Evolutionary conservation across 2,329 filamentous ascomycete species (phyloP), one percentile per base, ranked within the genome.

Genomic region (Neonectria punicea): DNA sequence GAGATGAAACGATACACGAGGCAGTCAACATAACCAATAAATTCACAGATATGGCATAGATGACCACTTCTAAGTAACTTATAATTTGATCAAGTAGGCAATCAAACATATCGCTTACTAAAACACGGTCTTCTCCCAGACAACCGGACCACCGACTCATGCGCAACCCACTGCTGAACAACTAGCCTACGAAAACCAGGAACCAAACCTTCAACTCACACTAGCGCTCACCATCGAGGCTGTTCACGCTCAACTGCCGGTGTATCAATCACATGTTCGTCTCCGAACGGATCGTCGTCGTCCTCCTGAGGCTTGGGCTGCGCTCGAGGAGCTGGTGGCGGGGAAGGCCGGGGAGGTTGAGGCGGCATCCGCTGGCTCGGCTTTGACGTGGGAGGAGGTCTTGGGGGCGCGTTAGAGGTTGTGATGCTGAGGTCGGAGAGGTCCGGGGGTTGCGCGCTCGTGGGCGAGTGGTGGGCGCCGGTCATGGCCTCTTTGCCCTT

Each of bases 261-360:
- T 36, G 78, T 79, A 13, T 78, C 75, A 50, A 93, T 85, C 5
- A 89, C 92, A 76, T 97, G 94, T 46, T 87, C 87, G 77, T 97
- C 93, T 4, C 92, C 93, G 77, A 97, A 97, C 0, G 94, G 94
- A 75, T 97, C 89, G 68, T 96, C 87, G n/a, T 94, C 92, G 47
- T 93, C 91, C n/a, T 92, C 90, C 8, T 92, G 90, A 3, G 85
- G 85, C 41, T 82, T 25, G 74, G 74, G 43, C 58, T 43, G 53
- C 30, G 44, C 55, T 5, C 47, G 53, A 44, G 53, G 57, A 22
- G 46, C 53, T 10, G 34, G 57, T 18, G 44, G 61, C n/a, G 53
- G 54, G 22, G 51, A 55, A 16, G 67, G 68, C 9, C 67, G 65
- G 10, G 72, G 71, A 32, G 68, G 71, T 47, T 71, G 67, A 22